These are phyloP conservation scores for Cephalotrichum gorgonifer DNA, from an alignment of 2,329 filamentous ascomycete genomes.

Conservation along the genomic window DNA sequence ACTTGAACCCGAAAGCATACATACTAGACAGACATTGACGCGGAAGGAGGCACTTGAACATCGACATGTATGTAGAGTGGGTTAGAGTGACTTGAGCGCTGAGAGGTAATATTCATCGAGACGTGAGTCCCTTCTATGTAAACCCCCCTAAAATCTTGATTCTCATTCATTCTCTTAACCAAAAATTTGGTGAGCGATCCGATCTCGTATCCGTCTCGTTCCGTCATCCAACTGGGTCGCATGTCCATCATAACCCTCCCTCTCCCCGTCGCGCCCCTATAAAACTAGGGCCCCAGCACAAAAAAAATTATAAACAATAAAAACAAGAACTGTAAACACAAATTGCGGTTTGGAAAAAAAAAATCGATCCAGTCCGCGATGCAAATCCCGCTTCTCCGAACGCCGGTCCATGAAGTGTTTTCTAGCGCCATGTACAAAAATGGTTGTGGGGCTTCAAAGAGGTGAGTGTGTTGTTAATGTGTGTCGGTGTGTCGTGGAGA, in stretches of 20 bases:
- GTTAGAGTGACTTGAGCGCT: neutral
- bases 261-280: no score
- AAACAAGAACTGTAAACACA: neutral
- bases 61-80: neutral
- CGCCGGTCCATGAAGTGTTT: neutral
- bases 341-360: neutral
- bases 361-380: neutral
- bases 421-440: neutral
- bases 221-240: no score
- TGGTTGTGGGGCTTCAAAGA: neutral
- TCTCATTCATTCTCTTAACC: neutral
- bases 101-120: neutral
- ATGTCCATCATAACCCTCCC: no score
- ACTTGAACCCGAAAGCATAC: no score
- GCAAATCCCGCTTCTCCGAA: neutral
- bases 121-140: neutral
- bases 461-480: neutral
- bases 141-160: conserved; percentile 1
- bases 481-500: no score
- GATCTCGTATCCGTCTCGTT: no score
- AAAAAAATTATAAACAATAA: neutral
- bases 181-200: no score
- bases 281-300: neutral
- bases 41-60: no score
- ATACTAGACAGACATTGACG: no score